These are phyloP conservation scores for Mycotypha africana DNA, from an alignment of 371 early-diverging fungal genomes.

Conservation along the genomic window DNA sequence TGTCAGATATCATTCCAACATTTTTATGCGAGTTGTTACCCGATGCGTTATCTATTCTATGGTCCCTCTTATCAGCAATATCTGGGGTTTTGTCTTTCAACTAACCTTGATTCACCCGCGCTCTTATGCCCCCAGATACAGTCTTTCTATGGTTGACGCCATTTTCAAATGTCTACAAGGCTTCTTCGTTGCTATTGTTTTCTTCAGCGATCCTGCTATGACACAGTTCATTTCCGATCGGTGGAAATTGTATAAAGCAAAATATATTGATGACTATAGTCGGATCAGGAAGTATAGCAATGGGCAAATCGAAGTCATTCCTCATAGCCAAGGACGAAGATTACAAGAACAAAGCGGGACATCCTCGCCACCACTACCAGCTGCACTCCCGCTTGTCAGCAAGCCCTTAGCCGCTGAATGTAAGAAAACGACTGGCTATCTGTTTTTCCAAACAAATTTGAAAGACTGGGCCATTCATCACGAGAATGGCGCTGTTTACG, in stretches of 20 bases:
- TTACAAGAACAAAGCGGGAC: too few species aligned
- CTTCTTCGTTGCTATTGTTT: constrained; percentile 18
- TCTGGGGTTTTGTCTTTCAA: constrained; percentile 20
- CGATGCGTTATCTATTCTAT: constrained; percentile 26
- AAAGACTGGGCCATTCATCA: too few species aligned
- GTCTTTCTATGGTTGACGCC: neutral
- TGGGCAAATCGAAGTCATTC: neutral
- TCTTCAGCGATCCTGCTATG: constrained; percentile 28
- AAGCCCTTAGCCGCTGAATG: too few species aligned
- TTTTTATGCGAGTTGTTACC: constrained; percentile 13
- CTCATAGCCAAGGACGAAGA: neutral
- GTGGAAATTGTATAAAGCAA: neutral
- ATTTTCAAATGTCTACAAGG: constrained; percentile 15
- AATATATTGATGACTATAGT: neutral
- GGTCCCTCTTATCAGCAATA: constrained; percentile 18
- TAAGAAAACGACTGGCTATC: too few species aligned
- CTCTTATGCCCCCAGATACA: neutral
- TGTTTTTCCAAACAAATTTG: too few species aligned
- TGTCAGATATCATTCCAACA: constrained; percentile 1
- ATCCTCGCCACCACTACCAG: too few species aligned
- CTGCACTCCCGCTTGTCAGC: too few species aligned
- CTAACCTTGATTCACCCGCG: neutral
- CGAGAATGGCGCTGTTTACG: too few species aligned
- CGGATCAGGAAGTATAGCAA: neutral
- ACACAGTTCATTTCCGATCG: neutral